Evolutionary conservation across 176 grass and related monocot species (phyloP).

Genomic region (Carex pumila): DNA sequence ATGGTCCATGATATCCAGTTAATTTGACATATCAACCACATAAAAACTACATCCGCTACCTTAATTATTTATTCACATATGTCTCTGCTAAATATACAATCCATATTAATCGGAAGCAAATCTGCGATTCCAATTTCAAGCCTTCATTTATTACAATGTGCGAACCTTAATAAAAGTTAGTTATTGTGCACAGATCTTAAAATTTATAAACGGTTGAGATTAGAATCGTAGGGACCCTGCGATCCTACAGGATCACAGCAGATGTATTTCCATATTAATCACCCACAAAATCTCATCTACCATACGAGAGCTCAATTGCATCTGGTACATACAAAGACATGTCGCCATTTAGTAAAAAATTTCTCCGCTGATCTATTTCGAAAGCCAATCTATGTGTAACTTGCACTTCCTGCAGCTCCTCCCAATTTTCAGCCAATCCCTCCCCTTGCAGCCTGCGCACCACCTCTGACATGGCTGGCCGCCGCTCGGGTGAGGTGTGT

Average conservation of each 20-base stretch:
- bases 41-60: background rate
- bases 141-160: too few relatives aligned
- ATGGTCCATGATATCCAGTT: background rate
- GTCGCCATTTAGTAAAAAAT: background rate
- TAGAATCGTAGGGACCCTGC: too few relatives aligned
- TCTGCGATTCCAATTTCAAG: too few relatives aligned
- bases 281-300: slow-evolving; percentile 11
- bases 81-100: background rate
- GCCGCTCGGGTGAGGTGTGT: background rate
- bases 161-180: too few relatives aligned
- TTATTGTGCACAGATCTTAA: too few relatives aligned
- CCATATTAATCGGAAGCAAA: too few relatives aligned
- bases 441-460: slow-evolving; percentile 14
- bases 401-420: background rate
- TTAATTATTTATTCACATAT: slow-evolving; percentile 15
- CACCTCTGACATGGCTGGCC: slow-evolving; percentile 18
- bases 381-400: background rate
- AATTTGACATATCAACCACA: background rate
- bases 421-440: slow-evolving; percentile 1
- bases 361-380: background rate
- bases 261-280: background rate
- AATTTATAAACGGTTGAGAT: too few relatives aligned
- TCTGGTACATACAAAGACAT: background rate
- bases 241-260: too few relatives aligned
- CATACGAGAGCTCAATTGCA: slow-evolving; percentile 10